Conservation (phyloP, 2,329 filamentous ascomycete genomes). For the Aspergillus sp. region DNA sequence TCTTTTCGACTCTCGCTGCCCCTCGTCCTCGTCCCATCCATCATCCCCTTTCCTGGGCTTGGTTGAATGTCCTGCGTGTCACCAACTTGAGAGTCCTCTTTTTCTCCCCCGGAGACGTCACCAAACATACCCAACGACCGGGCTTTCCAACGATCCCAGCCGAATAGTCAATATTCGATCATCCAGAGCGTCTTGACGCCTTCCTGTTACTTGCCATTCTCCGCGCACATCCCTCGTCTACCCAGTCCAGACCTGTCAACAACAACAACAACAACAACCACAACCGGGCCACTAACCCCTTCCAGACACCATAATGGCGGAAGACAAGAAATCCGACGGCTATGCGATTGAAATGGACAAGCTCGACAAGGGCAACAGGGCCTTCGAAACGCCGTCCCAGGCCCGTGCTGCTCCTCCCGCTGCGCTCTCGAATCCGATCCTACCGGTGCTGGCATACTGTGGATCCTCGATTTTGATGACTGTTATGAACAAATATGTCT, state of each 20-base stretch:
- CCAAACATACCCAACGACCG: too few species aligned
- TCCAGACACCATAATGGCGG: conserved; percentile 52
- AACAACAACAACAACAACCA: too few species aligned
- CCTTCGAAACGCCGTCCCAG: conserved; percentile 33
- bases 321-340: conserved; percentile 81
- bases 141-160: too few species aligned
- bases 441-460: conserved; percentile 86
- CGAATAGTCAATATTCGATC: too few species aligned
- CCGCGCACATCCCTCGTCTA: not conserved
- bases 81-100: not conserved
- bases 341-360: conserved; percentile 64
- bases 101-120: not conserved
- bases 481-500: conserved; percentile 98
- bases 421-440: conserved; percentile 64
- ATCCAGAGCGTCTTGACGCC: too few species aligned
- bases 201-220: too few species aligned
- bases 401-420: conserved; percentile 29
- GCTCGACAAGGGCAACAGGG: conserved; percentile 39
- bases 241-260: too few species aligned
- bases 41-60: not conserved
- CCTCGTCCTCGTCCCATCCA: not conserved
- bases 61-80: not conserved
- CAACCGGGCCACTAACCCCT: conserved; percentile 1
- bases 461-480: conserved; percentile 98
- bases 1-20: not conserved